Evolutionary conservation across 306 rosid species (phyloP).

Genomic region (Amphicarpaea edgeworthii): DNA sequence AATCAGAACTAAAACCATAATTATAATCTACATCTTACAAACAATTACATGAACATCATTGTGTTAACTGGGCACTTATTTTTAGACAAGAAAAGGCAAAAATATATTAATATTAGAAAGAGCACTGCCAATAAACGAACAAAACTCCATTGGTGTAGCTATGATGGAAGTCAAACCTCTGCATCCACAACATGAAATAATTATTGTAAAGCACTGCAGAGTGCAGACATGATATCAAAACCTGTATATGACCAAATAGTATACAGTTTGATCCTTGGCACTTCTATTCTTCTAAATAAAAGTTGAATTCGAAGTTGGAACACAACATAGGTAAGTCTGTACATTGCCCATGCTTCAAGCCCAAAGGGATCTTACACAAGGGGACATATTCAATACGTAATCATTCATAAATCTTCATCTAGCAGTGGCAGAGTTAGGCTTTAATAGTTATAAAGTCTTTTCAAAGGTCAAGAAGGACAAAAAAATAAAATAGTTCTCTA

Average conservation of each 20-base stretch:
- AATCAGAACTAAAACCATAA: conserved; percentile 23
- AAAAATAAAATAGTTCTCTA: conserved; percentile 2
- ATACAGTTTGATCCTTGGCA: not conserved
- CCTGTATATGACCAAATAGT: not conserved
- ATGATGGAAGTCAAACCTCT: not conserved
- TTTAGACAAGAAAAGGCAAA: conserved; percentile 1
- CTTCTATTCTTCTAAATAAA: conserved; percentile 15
- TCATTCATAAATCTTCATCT: not conserved
- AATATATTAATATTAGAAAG: not conserved
- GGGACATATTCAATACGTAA: not conserved
- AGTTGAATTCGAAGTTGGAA: not conserved
- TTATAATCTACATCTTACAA: not conserved
- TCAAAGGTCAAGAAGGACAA: not conserved
- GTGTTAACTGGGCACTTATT: not conserved
- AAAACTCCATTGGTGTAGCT: not conserved
- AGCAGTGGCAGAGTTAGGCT: not conserved
- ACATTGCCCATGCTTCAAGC: conserved; percentile 9
- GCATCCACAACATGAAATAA: not conserved
- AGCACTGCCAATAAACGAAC: conserved; percentile 5
- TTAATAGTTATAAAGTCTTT: not conserved
- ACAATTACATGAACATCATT: not conserved
- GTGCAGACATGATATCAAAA: conserved; percentile 5
- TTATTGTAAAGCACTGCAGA: not conserved
- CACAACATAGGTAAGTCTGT: not conserved
- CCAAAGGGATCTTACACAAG: not conserved